Evolutionary conservation across 257 asterid species (phyloP).

Genomic region (Solanum appendiculatum): DNA sequence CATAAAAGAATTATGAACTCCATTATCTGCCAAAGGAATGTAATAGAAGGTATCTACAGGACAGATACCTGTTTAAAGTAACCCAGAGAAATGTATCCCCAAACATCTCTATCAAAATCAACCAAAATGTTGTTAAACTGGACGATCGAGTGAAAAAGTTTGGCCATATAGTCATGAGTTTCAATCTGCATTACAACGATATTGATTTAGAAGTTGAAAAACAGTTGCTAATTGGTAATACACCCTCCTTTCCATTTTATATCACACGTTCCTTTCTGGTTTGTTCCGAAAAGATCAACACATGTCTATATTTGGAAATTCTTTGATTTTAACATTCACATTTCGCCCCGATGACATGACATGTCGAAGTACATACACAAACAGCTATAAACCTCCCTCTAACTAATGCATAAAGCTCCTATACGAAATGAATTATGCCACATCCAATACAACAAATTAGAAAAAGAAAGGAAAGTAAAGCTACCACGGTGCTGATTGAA

Average conservation of each 20-base stretch:
- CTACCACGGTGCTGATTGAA: not conserved
- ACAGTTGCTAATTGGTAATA: not conserved
- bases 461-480: not conserved
- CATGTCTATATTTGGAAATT: not conserved
- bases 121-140: conserved; percentile 72
- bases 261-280: not conserved
- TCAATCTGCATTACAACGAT: conserved; percentile 49
- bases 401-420: not conserved
- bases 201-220: not conserved
- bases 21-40: not conserved
- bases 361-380: not conserved
- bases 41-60: not conserved
- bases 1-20: not conserved
- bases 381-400: not conserved
- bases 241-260: not conserved
- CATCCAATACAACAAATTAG: not conserved
- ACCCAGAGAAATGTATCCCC: conserved; percentile 86
- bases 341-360: not conserved
- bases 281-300: not conserved
- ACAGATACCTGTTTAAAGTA: conserved; percentile 67
- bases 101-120: conserved; percentile 67
- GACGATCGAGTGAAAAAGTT: conserved; percentile 53
- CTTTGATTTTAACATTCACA: not conserved
- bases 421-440: not conserved
- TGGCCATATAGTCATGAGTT: conserved; percentile 86